These are phyloP conservation scores for Glarea lozoyensis DNA, from an alignment of 495 filamentous ascomycete species.

Conservation along the genomic window DNA sequence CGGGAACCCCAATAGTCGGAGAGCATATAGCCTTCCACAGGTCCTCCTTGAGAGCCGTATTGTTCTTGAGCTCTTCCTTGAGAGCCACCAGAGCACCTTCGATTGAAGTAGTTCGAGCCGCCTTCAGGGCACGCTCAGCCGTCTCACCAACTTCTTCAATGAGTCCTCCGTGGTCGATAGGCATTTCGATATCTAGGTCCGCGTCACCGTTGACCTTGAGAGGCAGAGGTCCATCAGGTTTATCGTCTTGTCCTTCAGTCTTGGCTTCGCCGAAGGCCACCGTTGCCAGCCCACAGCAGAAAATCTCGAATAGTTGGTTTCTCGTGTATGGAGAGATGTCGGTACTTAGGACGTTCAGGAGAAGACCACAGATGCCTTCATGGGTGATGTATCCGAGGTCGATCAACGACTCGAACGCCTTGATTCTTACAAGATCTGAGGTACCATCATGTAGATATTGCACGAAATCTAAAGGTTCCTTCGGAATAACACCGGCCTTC, in stretches of 20 bases:
- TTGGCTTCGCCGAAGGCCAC: constrained; percentile 66
- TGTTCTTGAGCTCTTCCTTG: constrained; percentile 56
- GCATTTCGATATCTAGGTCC: constrained; percentile 20
- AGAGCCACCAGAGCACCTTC: constrained; percentile 66
- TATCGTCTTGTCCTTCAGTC: constrained; percentile 22
- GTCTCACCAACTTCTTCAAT: constrained; percentile 58
- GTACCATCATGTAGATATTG: constrained; percentile 74
- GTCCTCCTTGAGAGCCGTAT: constrained; percentile 53
- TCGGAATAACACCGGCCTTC: constrained; percentile 56
- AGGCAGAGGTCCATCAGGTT: constrained; percentile 19
- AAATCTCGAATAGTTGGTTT: constrained; percentile 52
- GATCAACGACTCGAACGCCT: constrained; percentile 73
- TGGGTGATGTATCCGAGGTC: constrained; percentile 64
- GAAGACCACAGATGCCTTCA: constrained; percentile 53
- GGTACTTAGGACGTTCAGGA: constrained; percentile 60
- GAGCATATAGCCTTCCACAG: constrained; percentile 76
- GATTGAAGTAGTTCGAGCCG: constrained; percentile 67
- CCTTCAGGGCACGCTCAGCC: constrained; percentile 50
- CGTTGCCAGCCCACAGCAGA: constrained; percentile 65
- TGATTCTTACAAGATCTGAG: constrained; percentile 68
- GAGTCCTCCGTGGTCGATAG: constrained; percentile 45
- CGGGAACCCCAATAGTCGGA: constrained; percentile 50
- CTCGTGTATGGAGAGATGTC: constrained; percentile 80
- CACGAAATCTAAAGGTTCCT: constrained; percentile 58
- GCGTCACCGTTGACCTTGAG: constrained; percentile 10